phyloP scores from a whole-genome alignment of 2,329 filamentous ascomycete species.

The Colletotrichum liaoningense region DNA sequence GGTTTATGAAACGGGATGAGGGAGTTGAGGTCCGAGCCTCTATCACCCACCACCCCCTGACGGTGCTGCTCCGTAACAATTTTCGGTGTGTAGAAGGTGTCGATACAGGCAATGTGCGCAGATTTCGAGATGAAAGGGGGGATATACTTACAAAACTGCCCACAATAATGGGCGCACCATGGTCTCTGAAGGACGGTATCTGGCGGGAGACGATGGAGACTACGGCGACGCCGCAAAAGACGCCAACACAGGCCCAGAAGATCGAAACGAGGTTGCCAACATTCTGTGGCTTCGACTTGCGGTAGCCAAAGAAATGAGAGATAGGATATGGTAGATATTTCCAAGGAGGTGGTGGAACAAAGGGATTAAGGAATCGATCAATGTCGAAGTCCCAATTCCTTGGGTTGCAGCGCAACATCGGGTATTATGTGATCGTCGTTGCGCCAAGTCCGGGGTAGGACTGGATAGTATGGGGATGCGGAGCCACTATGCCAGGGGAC shows the following conservation, averaged over 20 bases:
- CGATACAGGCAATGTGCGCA: neutral
- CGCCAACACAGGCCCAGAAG: constrained; percentile 73
- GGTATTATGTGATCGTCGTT: constrained; percentile 2
- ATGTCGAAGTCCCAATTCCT: constrained; percentile 73
- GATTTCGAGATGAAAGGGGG: neutral
- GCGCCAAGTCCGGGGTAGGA: constrained; percentile 31
- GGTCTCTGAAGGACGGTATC: constrained; percentile 63
- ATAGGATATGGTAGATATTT: constrained; percentile 72
- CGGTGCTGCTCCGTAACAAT: neutral
- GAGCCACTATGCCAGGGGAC: constrained; percentile 12
- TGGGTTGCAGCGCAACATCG: constrained; percentile 31
- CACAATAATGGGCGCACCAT: constrained; percentile 70
- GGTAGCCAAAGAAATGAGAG: constrained; percentile 76
- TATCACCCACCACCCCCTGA: neutral
- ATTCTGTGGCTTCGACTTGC: constrained; percentile 49
- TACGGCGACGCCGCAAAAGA: constrained; percentile 70
- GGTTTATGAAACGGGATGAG: neutral
- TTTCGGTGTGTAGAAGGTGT: neutral
- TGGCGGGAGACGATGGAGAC: constrained; percentile 68
- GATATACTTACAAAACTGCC: constrained; percentile 74
- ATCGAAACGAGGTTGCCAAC: constrained; percentile 70
- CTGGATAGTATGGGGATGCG: constrained; percentile 25
- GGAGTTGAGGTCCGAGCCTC: neutral
- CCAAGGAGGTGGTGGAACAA: constrained; percentile 75
- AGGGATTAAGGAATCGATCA: constrained; percentile 79